Percentiles rank a stretch among this genome's conserved stretches.
Evolutionary conservation across 2,329 filamentous ascomycete species (phyloP).

Genomic region (Fusarium sp.): DNA sequence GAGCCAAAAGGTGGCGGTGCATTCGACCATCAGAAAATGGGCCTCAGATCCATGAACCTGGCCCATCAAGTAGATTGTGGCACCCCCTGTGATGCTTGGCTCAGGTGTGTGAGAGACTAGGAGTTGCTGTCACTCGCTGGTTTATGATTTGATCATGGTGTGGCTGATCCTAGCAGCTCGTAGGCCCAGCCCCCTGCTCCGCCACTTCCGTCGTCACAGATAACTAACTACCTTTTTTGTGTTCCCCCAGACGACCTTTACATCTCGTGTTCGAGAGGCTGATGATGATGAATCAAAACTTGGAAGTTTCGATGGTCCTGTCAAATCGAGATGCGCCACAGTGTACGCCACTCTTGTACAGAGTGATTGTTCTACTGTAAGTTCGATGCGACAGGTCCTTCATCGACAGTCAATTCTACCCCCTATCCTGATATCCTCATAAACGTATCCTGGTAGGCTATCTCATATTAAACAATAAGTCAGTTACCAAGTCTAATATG

Average conservation of each 20-base stretch:
- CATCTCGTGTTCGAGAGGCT: constrained; percentile 29
- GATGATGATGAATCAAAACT: constrained; percentile 21
- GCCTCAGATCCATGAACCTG: constrained; percentile 27
- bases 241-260: constrained; percentile 7
- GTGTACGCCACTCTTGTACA: constrained; percentile 36
- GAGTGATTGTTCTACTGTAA: constrained; percentile 22
- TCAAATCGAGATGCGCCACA: constrained; percentile 35
- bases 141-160: constrained; percentile 24
- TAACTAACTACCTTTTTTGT: constrained; percentile 17
- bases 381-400: constrained; percentile 1
- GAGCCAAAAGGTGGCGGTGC: constrained; percentile 40
- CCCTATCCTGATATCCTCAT: constrained; percentile 12
- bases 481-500: constrained; percentile 7
- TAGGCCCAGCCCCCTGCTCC: constrained; percentile 30
- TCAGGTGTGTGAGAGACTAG: constrained; percentile 29
- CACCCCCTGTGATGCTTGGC: constrained; percentile 23
- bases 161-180: constrained; percentile 37
- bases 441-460: constrained; percentile 5
- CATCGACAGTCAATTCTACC: not conserved
- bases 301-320: constrained; percentile 14
- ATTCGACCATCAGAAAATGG: constrained; percentile 12
- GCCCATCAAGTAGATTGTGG: constrained; percentile 20
- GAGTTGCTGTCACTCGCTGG: constrained; percentile 21
- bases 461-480: constrained; percentile 6
- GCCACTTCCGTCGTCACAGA: constrained; percentile 34